Percentiles rank a stretch among this genome's conserved stretches.
phyloP scores from a whole-genome alignment of 179 eudicot genomes.

The Dionaea muscipula region DNA sequence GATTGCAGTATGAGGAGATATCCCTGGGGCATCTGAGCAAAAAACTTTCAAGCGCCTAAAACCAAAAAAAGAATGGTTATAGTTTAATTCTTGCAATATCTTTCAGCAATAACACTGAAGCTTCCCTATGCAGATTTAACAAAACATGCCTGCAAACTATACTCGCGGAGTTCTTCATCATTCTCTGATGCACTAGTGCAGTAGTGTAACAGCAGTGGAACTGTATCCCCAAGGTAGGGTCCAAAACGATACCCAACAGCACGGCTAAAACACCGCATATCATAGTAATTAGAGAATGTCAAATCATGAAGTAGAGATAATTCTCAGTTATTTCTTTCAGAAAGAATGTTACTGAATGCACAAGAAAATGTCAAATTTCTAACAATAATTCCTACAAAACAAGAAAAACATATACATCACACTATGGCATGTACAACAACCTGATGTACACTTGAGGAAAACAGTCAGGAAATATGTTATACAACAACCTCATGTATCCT shows the following conservation, averaged over 20 bases:
- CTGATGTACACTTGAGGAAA: too few species aligned
- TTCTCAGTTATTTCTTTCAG: not conserved
- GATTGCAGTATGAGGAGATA: conserved; percentile 57
- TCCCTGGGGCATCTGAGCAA: conserved; percentile 91
- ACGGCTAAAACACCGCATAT: conserved; percentile 39
- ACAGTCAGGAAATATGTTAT: too few species aligned
- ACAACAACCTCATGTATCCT: too few species aligned
- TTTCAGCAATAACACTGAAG: not conserved
- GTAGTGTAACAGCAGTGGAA: conserved; percentile 63
- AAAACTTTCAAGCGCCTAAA: conserved; percentile 92
- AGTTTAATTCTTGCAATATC: not conserved
- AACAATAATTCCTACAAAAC: too few species aligned
- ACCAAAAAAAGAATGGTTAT: not conserved
- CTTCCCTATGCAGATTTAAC: not conserved
- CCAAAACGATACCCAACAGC: conserved; percentile 99
- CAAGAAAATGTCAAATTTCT: too few species aligned
- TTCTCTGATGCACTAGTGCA: conserved; percentile 89
- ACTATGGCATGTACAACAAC: too few species aligned
- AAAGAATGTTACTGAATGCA: too few species aligned
- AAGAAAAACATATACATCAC: too few species aligned
- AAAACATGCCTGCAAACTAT: conserved; percentile 74
- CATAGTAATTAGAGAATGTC: not conserved
- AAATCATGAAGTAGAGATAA: not conserved
- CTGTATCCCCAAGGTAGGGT: conserved; percentile 82
- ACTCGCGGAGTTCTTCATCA: conserved; percentile 96